A percentile compares a stretch with the other conserved stretches of the same genome.
Conservation (phyloP, 2,329 filamentous ascomycete species). For the Diaporthe batatas region DNA sequence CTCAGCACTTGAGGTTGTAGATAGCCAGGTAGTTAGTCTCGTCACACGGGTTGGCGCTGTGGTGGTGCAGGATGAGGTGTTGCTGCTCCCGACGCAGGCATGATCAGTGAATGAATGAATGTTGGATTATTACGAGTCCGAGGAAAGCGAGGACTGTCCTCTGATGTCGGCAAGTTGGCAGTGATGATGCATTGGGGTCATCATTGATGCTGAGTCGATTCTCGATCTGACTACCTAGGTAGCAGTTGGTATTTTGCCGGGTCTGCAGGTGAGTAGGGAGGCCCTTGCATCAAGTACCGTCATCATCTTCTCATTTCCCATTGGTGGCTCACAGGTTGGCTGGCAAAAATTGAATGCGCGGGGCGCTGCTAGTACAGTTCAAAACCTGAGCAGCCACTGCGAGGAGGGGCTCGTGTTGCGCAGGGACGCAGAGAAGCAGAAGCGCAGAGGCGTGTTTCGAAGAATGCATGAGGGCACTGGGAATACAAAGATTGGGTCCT, state of each 20-base stretch:
- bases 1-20: too few relatives aligned
- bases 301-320: neutral
- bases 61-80: neutral
- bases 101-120: constrained; percentile 2
- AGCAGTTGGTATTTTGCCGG: too few relatives aligned
- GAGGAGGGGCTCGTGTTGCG: neutral
- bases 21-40: neutral
- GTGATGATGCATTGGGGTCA: neutral
- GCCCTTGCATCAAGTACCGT: neutral
- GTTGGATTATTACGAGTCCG: neutral
- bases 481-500: constrained; percentile 24
- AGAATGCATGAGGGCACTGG: neutral
- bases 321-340: neutral
- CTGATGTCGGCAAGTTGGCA: neutral
- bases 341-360: neutral
- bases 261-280: too few relatives aligned
- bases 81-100: neutral
- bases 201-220: constrained; percentile 9
- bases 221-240: constrained; percentile 9
- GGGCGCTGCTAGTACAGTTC: neutral
- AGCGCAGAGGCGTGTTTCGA: neutral
- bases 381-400: neutral
- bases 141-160: neutral
- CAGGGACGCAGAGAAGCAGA: neutral
- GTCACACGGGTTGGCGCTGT: neutral